These are phyloP conservation scores for Didymella keratinophila DNA, from an alignment of 2,329 filamentous ascomycete genomes.

Conservation along the genomic window DNA sequence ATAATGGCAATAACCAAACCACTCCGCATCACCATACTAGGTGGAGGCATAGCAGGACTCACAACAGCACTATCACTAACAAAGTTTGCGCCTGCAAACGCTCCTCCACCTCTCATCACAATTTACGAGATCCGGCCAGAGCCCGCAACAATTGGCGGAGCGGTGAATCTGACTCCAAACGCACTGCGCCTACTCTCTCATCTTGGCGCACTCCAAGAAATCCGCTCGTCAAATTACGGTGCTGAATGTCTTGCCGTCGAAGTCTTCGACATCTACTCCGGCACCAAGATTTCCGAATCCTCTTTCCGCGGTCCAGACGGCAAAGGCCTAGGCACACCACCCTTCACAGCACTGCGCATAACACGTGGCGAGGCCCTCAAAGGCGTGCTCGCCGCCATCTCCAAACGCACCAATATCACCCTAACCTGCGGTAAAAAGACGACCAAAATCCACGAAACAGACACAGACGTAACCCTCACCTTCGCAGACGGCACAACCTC, in stretches of 20 bases:
- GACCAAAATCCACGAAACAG: slow-evolving; percentile 52
- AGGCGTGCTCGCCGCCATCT: slow-evolving; percentile 53
- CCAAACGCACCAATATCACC: slow-evolving; percentile 52
- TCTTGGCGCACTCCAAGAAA: slow-evolving; percentile 57
- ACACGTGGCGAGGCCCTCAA: slow-evolving; percentile 55
- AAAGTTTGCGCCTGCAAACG: slow-evolving; percentile 50
- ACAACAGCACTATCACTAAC: slow-evolving; percentile 55
- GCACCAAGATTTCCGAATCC: slow-evolving; percentile 54
- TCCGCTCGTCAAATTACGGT: slow-evolving; percentile 52
- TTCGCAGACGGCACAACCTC: slow-evolving; percentile 57
- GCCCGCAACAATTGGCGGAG: slow-evolving; percentile 62
- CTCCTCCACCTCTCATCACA: slow-evolving; percentile 50
- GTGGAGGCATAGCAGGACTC: slow-evolving; percentile 46
- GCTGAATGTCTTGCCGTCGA: slow-evolving; percentile 54
- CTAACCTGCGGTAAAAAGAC: slow-evolving; percentile 56
- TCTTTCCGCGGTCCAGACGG: slow-evolving; percentile 54
- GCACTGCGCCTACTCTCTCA: slow-evolving; percentile 63
- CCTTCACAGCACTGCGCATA: slow-evolving; percentile 56
- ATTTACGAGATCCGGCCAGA: slow-evolving; percentile 59
- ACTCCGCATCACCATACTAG: slow-evolving; percentile 42
- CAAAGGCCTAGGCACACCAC: slow-evolving; percentile 54
- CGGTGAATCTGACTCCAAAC: slow-evolving; percentile 69
- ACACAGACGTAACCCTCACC: slow-evolving; percentile 52
- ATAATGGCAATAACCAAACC: slow-evolving; percentile 12
- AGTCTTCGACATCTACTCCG: slow-evolving; percentile 55